Evolutionary conservation across 345 rosid species (phyloP), one percentile per base, ranked within the genome.

Genomic region (Brassica incana): DNA sequence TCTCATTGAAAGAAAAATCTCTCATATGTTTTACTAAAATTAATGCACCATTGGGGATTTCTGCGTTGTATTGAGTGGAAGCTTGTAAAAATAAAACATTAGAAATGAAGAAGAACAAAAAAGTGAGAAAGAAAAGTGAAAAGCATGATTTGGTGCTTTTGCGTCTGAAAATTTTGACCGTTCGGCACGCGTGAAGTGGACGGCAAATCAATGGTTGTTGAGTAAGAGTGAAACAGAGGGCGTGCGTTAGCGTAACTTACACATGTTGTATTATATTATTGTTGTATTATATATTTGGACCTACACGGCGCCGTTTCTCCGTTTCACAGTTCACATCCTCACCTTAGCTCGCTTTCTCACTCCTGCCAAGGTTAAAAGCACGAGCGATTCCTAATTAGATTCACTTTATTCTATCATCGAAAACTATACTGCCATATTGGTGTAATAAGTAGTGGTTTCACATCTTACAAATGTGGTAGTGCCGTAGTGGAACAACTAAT

Each of bases 181-280:
- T 50, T 86, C 67, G 65, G 78, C 86, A 84, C 88, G 92, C 97
- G 88, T 90, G 89, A 82, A 75, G 83, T 83, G 79, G 90, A 88
- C 90, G 87, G 84, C 95, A 88, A 84, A 84, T 64, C 70, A 75
- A 74, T 71, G 60, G 79, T 56, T 75, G 68, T 56, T 75, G 68
- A 70, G 76, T 69, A 69, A 43, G 48, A 62, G 71, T 52, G 5
- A 72, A 11, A 68, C 70, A 69, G 72, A 35, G 4, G 68, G 81
- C 85, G 67, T 60, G 67, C 69, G 70, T 82, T 65, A 80, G 72
- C 62, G 27, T 8, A 0, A 5, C 8, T 14, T 16, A 79, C 77
- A 77, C 81, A 85, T 80, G 77, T 32, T 71, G 2, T 56, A 63
- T 45, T 36, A 18, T 62, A 30, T 14, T 27, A 23, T 67, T 33